Conservation (phyloP, 2,329 filamentous ascomycete genomes). For the Apiospora phragmitis region DNA sequence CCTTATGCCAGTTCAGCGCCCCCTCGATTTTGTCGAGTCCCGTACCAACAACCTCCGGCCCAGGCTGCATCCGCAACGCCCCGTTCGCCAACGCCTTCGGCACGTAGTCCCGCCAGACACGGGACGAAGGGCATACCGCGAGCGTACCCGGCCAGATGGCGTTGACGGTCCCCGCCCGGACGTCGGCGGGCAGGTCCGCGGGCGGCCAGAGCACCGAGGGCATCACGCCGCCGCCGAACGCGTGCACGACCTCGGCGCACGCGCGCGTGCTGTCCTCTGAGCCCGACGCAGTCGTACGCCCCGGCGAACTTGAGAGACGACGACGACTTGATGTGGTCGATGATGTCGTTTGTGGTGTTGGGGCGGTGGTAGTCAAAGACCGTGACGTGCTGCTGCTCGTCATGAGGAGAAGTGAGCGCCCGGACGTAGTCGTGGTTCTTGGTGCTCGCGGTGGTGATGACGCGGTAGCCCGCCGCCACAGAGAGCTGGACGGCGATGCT, state of each 20-base stretch:
- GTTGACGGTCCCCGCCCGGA: constrained; percentile 11
- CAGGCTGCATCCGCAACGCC: constrained; percentile 26
- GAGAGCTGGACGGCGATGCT: constrained; percentile 47
- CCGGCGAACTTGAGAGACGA: constrained; percentile 20
- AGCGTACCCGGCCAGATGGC: constrained; percentile 9
- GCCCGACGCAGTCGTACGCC: constrained; percentile 20
- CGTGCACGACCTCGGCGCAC: background rate
- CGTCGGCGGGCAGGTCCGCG: constrained; percentile 21
- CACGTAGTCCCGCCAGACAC: constrained; percentile 26
- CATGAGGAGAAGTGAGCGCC: constrained; percentile 39
- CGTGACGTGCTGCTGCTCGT: constrained; percentile 10
- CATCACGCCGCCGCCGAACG: background rate
- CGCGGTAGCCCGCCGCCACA: constrained; percentile 43
- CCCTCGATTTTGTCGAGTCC: constrained; percentile 17
- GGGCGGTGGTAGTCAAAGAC: constrained; percentile 44
- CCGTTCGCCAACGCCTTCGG: constrained; percentile 26
- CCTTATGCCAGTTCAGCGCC: constrained; percentile 14
- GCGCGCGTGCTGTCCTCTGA: constrained; percentile 10
- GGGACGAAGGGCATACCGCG: background rate
- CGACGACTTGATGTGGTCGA: constrained; percentile 21
- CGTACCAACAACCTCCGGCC: constrained; percentile 24
- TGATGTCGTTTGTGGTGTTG: constrained; percentile 29
- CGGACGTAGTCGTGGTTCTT: constrained; percentile 41
- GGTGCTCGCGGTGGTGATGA: constrained; percentile 40
- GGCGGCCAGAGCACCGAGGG: constrained; percentile 12